Evolutionary conservation across 225 moss, liverwort and hornwort genomes (phyloP).

Genomic region (Bryum argenteum): DNA sequence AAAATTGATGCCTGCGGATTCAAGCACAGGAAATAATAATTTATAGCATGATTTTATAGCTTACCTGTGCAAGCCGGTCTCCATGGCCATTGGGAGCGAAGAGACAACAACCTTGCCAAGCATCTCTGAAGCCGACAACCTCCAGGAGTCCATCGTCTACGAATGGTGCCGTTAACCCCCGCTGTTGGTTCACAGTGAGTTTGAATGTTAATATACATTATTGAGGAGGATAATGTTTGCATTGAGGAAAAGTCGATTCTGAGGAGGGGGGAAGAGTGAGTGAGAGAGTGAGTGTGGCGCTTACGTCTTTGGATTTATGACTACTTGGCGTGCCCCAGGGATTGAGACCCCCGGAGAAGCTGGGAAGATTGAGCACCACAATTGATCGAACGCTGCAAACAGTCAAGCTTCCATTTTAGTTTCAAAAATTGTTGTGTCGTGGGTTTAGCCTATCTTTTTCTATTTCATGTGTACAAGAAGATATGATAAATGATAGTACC

Average conservation of each 20-base stretch:
- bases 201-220: constrained; percentile 12
- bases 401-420: too few relatives aligned
- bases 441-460: too few relatives aligned
- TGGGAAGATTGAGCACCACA: constrained; percentile 84
- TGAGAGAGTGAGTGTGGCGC: not conserved
- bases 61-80: constrained; percentile 85
- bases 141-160: constrained; percentile 91
- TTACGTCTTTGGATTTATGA: constrained; percentile 51
- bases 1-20: too few relatives aligned
- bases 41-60: not conserved
- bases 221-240: too few relatives aligned
- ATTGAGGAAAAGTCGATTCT: not conserved
- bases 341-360: constrained; percentile 91
- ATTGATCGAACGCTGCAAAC: constrained; percentile 77
- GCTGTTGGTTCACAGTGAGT: constrained; percentile 48
- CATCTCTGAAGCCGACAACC: constrained; percentile 88
- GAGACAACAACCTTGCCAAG: constrained; percentile 75
- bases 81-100: constrained; percentile 67
- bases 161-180: constrained; percentile 62
- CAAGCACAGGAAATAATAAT: not conserved
- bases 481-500: constrained; percentile 32
- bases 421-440: too few relatives aligned
- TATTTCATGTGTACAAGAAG: not conserved
- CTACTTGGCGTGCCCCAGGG: constrained; percentile 75
- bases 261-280: too few relatives aligned